A percentile compares a stretch with the other conserved stretches of the same genome.
phyloP scores from a whole-genome alignment of 2,329 filamentous ascomycete species.

The Monosporascus sp. region DNA sequence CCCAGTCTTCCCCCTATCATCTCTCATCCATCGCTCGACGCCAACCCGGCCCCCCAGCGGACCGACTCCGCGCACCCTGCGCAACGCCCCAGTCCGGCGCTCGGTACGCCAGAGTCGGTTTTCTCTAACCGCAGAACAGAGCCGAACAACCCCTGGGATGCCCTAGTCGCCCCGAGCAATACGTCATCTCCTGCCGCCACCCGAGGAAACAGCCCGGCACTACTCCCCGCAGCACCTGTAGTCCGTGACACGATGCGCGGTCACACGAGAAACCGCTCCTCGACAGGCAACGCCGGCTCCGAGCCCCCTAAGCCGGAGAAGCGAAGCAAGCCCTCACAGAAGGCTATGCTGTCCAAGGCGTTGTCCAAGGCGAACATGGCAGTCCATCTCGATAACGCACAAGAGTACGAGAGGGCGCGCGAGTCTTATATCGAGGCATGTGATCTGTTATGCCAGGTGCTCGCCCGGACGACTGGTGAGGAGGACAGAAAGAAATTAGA shows the following conservation, averaged over 20 bases:
- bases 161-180: constrained; percentile 13
- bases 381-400: constrained; percentile 90
- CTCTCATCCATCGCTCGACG: constrained; percentile 34
- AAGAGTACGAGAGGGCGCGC: constrained; percentile 88
- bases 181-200: constrained; percentile 15
- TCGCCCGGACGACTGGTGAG: constrained; percentile 74
- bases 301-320: constrained; percentile 34
- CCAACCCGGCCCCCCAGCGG: constrained; percentile 11
- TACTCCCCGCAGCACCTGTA: constrained; percentile 21
- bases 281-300: constrained; percentile 37
- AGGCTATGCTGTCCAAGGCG: constrained; percentile 93
- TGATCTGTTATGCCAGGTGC: constrained; percentile 78
- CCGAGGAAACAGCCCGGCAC: constrained; percentile 11
- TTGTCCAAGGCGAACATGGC: constrained; percentile 94
- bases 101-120: constrained; percentile 15
- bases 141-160: constrained; percentile 20
- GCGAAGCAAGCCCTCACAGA: constrained; percentile 61
- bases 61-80: constrained; percentile 12
- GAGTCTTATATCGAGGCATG: constrained; percentile 91
- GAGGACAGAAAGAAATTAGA: constrained; percentile 89
- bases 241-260: constrained; percentile 27
- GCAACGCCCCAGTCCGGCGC: constrained; percentile 16
- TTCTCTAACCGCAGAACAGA: constrained; percentile 16
- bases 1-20: constrained; percentile 36
- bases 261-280: constrained; percentile 42